Evolutionary conservation across 345 rosid genomes (phyloP).

Genomic region (Arabidopsis arenosa): DNA sequence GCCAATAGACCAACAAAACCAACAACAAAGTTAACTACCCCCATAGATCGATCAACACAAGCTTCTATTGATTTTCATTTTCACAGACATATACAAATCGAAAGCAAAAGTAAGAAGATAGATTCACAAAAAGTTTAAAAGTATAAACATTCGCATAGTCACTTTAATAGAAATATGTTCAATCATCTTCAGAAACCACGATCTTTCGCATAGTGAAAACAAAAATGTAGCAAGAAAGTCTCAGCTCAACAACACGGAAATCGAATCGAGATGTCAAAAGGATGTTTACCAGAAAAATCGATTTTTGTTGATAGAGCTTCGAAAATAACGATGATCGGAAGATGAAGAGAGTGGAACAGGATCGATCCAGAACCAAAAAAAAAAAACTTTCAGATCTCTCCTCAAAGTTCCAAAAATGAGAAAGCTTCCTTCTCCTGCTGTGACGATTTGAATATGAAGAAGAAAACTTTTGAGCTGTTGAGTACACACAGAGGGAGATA

Average conservation of each 20-base stretch:
- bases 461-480: slow-evolving; percentile 18
- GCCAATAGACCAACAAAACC: neutral
- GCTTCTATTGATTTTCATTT: neutral
- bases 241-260: slow-evolving; percentile 25
- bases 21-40: neutral
- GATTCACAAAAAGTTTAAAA: slow-evolving; percentile 13
- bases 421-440: slow-evolving; percentile 25
- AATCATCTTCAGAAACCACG: slow-evolving; percentile 47
- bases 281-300: slow-evolving; percentile 59
- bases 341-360: slow-evolving; percentile 33
- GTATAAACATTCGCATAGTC: neutral
- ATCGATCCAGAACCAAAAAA: slow-evolving; percentile 40
- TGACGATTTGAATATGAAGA: slow-evolving; percentile 34
- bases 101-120: slow-evolving; percentile 22
- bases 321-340: slow-evolving; percentile 53
- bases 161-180: slow-evolving; percentile 15
- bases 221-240: slow-evolving; percentile 47
- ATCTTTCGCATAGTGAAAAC: slow-evolving; percentile 20
- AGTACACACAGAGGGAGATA: neutral
- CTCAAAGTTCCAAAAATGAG: slow-evolving; percentile 27
- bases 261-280: slow-evolving; percentile 25
- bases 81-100: slow-evolving; percentile 21
- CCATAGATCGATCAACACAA: slow-evolving; percentile 33
- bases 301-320: slow-evolving; percentile 37
- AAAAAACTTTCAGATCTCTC: slow-evolving; percentile 43